Evolutionary conservation across 441 rosid species (phyloP).

Genomic region (Populus hybrid): DNA sequence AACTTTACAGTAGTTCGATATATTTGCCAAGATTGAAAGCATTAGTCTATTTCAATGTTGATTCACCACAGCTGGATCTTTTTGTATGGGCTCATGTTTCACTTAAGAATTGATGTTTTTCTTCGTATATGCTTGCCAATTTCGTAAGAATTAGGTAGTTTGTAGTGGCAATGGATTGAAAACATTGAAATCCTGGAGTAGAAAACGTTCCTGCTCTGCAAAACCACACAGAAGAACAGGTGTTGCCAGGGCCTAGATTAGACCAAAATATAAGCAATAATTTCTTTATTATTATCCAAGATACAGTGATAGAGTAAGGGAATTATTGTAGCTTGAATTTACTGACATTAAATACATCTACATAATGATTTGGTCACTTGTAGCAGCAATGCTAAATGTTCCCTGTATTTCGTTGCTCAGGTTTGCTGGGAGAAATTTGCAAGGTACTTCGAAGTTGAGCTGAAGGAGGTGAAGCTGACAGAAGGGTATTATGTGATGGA

Average conservation of each 20-base stretch:
- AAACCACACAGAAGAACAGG: not conserved
- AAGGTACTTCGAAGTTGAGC: constrained; percentile 87
- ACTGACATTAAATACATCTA: too few relatives aligned
- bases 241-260: not conserved
- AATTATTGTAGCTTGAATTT: too few relatives aligned
- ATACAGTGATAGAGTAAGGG: too few relatives aligned
- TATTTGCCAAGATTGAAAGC: not conserved
- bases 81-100: not conserved
- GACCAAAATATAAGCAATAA: too few relatives aligned
- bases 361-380: too few relatives aligned
- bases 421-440: constrained; percentile 98
- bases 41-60: not conserved
- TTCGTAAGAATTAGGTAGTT: not conserved
- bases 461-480: constrained; percentile 80
- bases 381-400: too few relatives aligned
- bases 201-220: not conserved
- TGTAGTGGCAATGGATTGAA: not conserved
- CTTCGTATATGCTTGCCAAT: not conserved
- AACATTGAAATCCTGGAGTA: not conserved
- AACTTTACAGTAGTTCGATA: not conserved
- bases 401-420: constrained; percentile 14
- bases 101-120: not conserved
- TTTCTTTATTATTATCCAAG: too few relatives aligned
- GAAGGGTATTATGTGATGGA: too few relatives aligned
- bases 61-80: not conserved